Conservation (phyloP, 345 rosid genomes). For the Eucalyptus regnans region DNA sequence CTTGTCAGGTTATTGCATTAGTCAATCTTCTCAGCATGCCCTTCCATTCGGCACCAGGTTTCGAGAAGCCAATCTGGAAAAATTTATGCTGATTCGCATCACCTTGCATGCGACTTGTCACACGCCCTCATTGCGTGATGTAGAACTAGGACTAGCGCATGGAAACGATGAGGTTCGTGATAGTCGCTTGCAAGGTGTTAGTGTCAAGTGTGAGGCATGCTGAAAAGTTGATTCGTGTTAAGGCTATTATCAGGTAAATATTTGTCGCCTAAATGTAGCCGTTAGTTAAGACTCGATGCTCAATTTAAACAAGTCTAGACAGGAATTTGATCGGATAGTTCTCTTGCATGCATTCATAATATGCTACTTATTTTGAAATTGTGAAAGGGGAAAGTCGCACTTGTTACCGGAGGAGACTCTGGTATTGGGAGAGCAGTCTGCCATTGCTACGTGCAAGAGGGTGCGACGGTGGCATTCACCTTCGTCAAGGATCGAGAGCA, state of each 20-base stretch:
- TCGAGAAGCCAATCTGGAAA: neutral
- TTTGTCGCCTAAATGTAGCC: neutral
- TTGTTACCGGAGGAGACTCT: constrained; percentile 74
- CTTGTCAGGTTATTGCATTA: neutral
- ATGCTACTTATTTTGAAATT: neutral
- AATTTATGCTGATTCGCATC: neutral
- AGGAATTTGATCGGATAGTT: neutral
- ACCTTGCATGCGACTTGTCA: neutral
- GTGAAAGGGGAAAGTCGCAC: constrained; percentile 55
- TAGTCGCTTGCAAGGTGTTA: neutral
- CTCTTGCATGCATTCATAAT: neutral
- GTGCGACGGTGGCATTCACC: constrained; percentile 73
- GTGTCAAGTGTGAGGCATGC: neutral
- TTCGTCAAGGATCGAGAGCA: constrained; percentile 54
- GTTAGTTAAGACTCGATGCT: accelerated
- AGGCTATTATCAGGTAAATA: neutral
- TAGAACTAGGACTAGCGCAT: neutral
- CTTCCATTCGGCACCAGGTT: neutral
- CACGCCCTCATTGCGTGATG: neutral
- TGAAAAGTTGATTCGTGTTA: neutral
- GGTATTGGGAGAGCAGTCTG: constrained; percentile 75
- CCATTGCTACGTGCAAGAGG: constrained; percentile 34
- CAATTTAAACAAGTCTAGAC: neutral
- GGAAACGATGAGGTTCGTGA: neutral
- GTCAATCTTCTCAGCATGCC: neutral